These are phyloP conservation scores for Apiospora rasikravindrae DNA, from an alignment of 2,329 filamentous ascomycete genomes.

Conservation along the genomic window DNA sequence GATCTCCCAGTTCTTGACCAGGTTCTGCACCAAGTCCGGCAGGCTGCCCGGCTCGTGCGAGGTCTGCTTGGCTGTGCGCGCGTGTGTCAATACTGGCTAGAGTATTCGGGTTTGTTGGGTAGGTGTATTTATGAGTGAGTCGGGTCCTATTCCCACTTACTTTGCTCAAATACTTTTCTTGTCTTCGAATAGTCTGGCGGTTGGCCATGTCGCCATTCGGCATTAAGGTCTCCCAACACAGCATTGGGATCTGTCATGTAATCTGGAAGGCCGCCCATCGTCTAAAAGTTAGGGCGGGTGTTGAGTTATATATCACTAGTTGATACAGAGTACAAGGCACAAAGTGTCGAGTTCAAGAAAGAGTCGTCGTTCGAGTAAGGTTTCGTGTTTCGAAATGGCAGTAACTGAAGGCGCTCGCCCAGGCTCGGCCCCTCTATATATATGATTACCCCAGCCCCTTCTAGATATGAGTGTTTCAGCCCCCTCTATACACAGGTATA, in stretches of 20 bases:
- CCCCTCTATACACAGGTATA: not conserved
- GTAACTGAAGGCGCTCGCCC: not conserved
- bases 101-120: not conserved
- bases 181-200: constrained; percentile 70
- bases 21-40: constrained; percentile 67
- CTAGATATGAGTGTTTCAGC: no score
- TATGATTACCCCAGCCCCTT: no score
- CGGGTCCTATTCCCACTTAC: constrained; percentile 44
- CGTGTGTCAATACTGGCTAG: not conserved
- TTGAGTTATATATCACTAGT: not conserved
- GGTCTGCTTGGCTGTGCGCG: constrained; percentile 57
- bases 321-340: no score
- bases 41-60: constrained; percentile 62
- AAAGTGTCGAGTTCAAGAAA: not conserved
- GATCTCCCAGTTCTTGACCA: constrained; percentile 77
- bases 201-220: constrained; percentile 64
- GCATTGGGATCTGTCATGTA: constrained; percentile 32
- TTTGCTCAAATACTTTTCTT: constrained; percentile 61
- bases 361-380: not conserved
- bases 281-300: not conserved
- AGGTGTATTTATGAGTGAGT: no score
- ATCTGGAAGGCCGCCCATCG: constrained; percentile 25
- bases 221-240: constrained; percentile 48
- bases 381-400: not conserved
- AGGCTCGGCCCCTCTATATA: not conserved